Base-by-base conservation (phyloP, 768 basidiomycete genomes). In the Erythrobasidium yunnanense region DNA sequence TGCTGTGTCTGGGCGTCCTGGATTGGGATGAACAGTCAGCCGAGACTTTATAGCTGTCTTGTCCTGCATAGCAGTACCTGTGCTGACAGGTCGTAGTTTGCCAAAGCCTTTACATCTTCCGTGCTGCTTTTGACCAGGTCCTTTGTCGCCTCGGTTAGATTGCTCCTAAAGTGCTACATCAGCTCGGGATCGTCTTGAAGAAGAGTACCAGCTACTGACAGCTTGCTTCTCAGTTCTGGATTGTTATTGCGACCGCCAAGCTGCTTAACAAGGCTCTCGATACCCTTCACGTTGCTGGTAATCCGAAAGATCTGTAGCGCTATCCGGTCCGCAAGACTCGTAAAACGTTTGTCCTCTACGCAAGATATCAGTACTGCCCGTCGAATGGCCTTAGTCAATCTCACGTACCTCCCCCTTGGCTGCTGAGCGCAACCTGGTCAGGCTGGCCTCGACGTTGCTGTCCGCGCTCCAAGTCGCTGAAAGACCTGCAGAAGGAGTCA, bases 221-320 rank as follows among this genome's bases (percentile, higher is more conserved):
- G 78, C 55, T 84, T 86, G 76, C 87, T 90, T 71, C 93, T 81
- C 57, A 97, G 77, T 1, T 79, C 76, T 0, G 85, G 83, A 18
- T 86, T 88, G 75, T 97, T 92, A 72, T 84, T 84, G 32, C 78
- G 78, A 0, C 87, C 89, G 2, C 93, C 93, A 0, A 99, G 82
- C 76, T 92, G 88, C 74, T 97, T 91, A n/a, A 97, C 89, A n/a
- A 91, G 81, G 77, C 88, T 89, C 71, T 90, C 77, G 53, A 99
- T 92, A 17, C 88, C 93, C 73, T 93, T 89, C 1, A 96, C 90
- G 77, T 99, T 99, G 66, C 88, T 83, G 73, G 93, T 92, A 79
- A 97, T 90, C 83, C 97, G 97, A 85, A 97, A 96, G 66, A 93
- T 89, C 76, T 97, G 92, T 4, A 97, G 81, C 0, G 69, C 55